A percentile compares a stretch with the other conserved stretches of the same genome.
These are phyloP conservation scores for Sanghuangporus baumii DNA, from an alignment of 1,284 basidiomycete genomes.

Conservation along the genomic window DNA sequence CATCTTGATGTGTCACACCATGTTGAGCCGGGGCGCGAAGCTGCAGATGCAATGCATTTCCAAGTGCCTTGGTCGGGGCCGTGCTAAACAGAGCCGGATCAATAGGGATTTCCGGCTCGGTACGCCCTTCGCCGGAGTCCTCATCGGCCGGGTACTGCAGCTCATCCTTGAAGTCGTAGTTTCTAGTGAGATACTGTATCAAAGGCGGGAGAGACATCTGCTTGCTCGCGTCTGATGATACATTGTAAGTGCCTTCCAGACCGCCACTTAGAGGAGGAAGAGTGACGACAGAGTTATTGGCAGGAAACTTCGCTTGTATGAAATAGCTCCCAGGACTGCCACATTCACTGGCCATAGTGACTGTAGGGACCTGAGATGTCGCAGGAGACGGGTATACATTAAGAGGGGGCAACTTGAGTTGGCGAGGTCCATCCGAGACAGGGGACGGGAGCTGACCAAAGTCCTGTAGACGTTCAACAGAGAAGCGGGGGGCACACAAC, in stretches of 20 bases:
- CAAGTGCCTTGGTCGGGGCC: neutral
- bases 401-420: neutral
- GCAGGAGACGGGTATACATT: neutral
- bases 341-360: neutral
- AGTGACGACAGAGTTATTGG: neutral
- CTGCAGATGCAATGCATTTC: slow-evolving; percentile 3
- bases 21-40: neutral
- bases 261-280: slow-evolving; percentile 5
- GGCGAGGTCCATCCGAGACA: neutral
- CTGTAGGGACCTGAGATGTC: neutral
- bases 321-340: neutral
- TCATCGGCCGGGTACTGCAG: neutral
- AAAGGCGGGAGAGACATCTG: slow-evolving; percentile 3
- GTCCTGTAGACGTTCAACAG: slow-evolving; percentile 6
- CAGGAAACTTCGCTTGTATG: neutral
- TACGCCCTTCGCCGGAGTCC: neutral
- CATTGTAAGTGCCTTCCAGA: neutral
- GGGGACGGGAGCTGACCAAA: neutral
- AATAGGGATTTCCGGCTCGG: slow-evolving; percentile 6
- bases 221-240: neutral
- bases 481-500: slow-evolving; percentile 4
- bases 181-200: slow-evolving; percentile 11
- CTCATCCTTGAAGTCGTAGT: neutral
- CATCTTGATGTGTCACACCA: neutral
- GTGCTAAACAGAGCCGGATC: slow-evolving; percentile 8